phyloP scores from a whole-genome alignment of 129 eudicot species.

The Flaveria ramosissima region DNA sequence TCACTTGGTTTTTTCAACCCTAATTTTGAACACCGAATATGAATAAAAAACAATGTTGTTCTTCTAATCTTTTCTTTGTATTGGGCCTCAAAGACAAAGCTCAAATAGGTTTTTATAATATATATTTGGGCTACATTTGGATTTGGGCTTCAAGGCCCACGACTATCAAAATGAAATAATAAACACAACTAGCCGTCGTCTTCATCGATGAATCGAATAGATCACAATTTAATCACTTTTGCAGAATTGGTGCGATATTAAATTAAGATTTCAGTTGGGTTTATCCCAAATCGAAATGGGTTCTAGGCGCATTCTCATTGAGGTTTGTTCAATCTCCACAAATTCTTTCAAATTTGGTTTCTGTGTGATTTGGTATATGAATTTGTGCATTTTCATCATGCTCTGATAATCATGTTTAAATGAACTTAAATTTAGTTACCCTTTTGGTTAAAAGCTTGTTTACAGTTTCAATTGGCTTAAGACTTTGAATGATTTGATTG shows the following conservation, averaged over 20 bases:
- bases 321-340: conserved; percentile 21
- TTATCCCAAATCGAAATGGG: conserved; percentile 17
- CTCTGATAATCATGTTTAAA: too few species aligned
- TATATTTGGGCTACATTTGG: not conserved
- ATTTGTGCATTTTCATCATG: not conserved
- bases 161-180: not conserved
- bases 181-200: conserved; percentile 7
- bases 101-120: not conserved
- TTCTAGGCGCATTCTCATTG: conserved; percentile 30
- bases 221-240: not conserved
- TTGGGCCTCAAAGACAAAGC: not conserved
- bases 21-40: not conserved
- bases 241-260: conserved; percentile 11
- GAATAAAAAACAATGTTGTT: not conserved
- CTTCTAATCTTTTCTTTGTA: not conserved
- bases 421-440: conserved; percentile 24
- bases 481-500: not conserved
- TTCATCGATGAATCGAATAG: not conserved
- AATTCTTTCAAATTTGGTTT: not conserved
- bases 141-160: conserved; percentile 10
- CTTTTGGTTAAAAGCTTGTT: not conserved
- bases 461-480: not conserved
- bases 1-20: not conserved
- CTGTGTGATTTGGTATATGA: not conserved
- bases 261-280: conserved; percentile 19